Base-by-base conservation (phyloP, 148 eudicot genomes). In the Mesembryanthemum crystallinum region DNA sequence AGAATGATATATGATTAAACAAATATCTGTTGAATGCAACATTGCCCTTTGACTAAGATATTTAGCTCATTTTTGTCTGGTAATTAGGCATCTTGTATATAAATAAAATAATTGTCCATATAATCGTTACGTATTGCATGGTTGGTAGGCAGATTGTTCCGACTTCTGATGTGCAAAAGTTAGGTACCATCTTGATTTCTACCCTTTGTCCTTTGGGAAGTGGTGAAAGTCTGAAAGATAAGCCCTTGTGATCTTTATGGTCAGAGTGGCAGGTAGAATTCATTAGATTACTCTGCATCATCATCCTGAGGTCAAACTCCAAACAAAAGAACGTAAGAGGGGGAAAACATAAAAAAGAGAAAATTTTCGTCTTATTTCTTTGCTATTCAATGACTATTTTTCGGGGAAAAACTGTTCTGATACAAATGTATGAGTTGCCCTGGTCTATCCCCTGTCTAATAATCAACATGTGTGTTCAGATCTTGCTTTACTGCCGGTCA, bases 401-500 rank as follows among this genome's bases (percentile, higher is more conserved):
- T 24, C 3, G 14, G 69, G 5, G 49, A 45, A 45, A 45, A 8
- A 8, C 49, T 39, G 11, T 45, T 45, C 43, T 45, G 49, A 0
- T 12, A 45, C 49, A 45, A 35, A 6, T 11, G 49, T 45, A 45
- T 9, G 7, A 7, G 17, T 33, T 9, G 7, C 21, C 28, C 24
- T 27, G 12, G 12, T 35, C 75, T 25, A 17, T 54, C 42, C 18
- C 30, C n/a, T 69, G 35, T 39, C 81, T 64, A 49, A 58, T 74
- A 35, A 27, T 52, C 25, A 59, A 17, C 75, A 39, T 67, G 29
- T 12, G 37, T 71, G 61, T 64, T 62, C 86, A 95, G 99, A 86
- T 95, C 73, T 82, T 95, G 43, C 73, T 95, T 39, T 95, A 95
- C 84, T 95, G 99, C 80, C 86, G 99, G 49, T 92, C 99, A 58